Base-by-base conservation (phyloP, 495 filamentous ascomycete genomes). In the Aeminium ludgeri region DNA sequence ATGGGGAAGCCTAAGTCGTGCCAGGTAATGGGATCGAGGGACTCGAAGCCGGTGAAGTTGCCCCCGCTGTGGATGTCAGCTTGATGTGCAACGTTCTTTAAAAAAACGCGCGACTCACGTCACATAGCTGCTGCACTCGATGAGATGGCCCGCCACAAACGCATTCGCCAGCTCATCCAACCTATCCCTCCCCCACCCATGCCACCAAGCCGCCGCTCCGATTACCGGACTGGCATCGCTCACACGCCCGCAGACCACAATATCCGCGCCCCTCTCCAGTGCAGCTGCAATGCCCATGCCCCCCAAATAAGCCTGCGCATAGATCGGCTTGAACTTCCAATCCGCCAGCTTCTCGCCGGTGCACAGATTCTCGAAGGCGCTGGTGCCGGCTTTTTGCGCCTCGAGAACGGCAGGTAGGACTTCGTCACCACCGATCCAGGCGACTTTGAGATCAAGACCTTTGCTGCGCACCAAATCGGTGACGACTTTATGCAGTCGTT, bases 271-370 rank as follows among this genome's bases (percentile, higher is more conserved):
- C 30, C 49, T 48, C 25, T 36, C 46, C 38, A 62, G 54, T 2
- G 55, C 59, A 10, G 39, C 45, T 6, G 52, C 55, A 32, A 61
- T 61, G 3, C 57, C 59, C 12, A 55, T 30, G 1, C 52, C 56
- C 11, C 59, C 59, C 3, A 62, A 48, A 43, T 62, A 61, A 10
- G 56, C 56, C 31, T 62, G 58, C 7, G 71, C 69, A 44, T 60
- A 67, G 18, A 75, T 66, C 8, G 70, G 69, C 46, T 69, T 59
- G 34, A 70, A 71, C 1, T 55, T 40, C 68, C 69, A 73, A 28
- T 65, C 55, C 3, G 57, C 55, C 6, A 73, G 51, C 10, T 46
- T 44, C 36, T 69, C 61, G n/a, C 64, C 65, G 2, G 65, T 70
- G 46, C 67, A 68, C 11, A 73, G 55, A 39, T 69, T 73, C 18